These are phyloP conservation scores for Plasmodium cynomolgi DNA, from an alignment of 169 alveolate genomes.

Conservation along the genomic window DNA sequence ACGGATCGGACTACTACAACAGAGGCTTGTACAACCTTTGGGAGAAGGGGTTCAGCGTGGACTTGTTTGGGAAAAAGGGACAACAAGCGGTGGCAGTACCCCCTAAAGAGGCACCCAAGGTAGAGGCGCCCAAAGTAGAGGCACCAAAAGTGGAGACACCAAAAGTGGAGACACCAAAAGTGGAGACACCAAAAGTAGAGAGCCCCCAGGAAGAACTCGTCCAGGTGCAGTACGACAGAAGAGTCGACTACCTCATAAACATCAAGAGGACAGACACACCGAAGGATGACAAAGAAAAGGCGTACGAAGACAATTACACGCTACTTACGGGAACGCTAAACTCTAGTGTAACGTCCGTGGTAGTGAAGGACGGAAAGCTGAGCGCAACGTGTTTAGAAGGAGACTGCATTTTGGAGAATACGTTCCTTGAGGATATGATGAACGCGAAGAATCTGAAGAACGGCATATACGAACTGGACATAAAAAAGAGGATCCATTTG, in stretches of 20 bases:
- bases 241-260: not conserved
- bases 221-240: not conserved
- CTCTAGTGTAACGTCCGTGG: not conserved
- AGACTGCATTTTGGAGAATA: not conserved
- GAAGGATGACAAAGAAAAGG: not conserved
- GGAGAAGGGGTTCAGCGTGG: not conserved
- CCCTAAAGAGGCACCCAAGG: not conserved
- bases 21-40: not conserved
- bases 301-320: conserved; percentile 8
- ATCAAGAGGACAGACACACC: not conserved
- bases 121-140: not conserved
- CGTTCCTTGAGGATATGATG: not conserved
- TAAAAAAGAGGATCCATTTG: conserved; percentile 8
- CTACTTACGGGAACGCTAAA: not conserved
- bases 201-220: not conserved
- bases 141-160: not conserved
- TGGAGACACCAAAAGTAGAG: not conserved
- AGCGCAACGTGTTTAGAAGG: conserved; percentile 3
- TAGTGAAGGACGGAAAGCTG: not conserved
- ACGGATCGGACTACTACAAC: not conserved
- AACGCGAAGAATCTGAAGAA: not conserved
- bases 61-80: not conserved
- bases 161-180: not conserved
- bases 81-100: not conserved
- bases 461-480: conserved; percentile 24